phyloP scores from a whole-genome alignment of 2,329 filamentous ascomycete species.

The Aspergillus udagawae region DNA sequence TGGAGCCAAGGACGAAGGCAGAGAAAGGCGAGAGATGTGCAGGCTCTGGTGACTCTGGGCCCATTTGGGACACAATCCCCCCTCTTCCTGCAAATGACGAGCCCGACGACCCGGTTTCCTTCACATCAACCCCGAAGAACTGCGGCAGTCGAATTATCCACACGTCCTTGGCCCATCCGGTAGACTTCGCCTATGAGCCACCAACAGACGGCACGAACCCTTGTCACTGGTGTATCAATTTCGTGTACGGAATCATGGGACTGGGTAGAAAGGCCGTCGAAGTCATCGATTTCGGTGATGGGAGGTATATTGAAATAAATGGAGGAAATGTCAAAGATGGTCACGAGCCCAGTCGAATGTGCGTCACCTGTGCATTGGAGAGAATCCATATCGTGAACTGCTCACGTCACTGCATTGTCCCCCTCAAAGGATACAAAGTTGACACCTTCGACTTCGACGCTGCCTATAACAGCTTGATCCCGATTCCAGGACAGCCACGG shows the following conservation, averaged over 20 bases:
- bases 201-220: slow-evolving; percentile 12
- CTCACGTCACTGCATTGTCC: slow-evolving; percentile 25
- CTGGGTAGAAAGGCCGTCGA: slow-evolving; percentile 30
- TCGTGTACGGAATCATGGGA: slow-evolving; percentile 39
- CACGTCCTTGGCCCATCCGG: slow-evolving; percentile 39
- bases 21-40: background rate
- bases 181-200: slow-evolving; percentile 33
- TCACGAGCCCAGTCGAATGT: slow-evolving; percentile 35
- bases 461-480: slow-evolving; percentile 23
- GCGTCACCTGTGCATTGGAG: slow-evolving; percentile 32
- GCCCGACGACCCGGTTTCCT: slow-evolving; percentile 7
- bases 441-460: slow-evolving; percentile 18
- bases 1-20: background rate
- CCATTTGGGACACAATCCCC: background rate
- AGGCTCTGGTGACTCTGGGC: background rate
- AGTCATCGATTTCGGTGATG: slow-evolving; percentile 32
- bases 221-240: slow-evolving; percentile 42
- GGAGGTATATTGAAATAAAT: slow-evolving; percentile 35
- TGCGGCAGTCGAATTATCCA: slow-evolving; percentile 22
- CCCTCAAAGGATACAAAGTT: slow-evolving; percentile 16
- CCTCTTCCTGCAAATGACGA: slow-evolving; percentile 4
- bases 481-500: slow-evolving; percentile 11
- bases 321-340: slow-evolving; percentile 34
- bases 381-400: slow-evolving; percentile 36
- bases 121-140: background rate